phyloP scores from a whole-genome alignment of 2,329 filamentous ascomycete genomes.

The Aspergillus clavatus region DNA sequence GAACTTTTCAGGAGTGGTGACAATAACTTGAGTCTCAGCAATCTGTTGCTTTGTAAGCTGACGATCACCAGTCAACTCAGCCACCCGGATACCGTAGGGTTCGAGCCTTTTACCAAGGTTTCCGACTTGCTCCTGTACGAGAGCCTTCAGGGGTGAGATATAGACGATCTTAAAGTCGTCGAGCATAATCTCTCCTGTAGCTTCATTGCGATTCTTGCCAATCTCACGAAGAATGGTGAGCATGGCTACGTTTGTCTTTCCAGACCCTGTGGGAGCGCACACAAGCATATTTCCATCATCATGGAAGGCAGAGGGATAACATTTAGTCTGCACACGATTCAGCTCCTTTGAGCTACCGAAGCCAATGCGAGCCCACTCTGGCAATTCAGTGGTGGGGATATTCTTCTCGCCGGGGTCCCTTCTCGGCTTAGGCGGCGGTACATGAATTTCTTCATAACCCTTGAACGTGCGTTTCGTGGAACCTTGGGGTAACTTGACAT shows the following conservation, averaged over 20 bases:
- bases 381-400: conserved; percentile 80
- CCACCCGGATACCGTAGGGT: conserved; percentile 83
- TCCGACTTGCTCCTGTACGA: conserved; percentile 96
- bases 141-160: conserved; percentile 89
- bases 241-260: conserved; percentile 99
- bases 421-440: conserved; percentile 85
- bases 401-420: conserved; percentile 73
- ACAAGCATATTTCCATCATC: conserved; percentile 97
- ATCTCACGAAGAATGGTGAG: conserved; percentile 92
- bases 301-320: conserved; percentile 83
- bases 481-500: conserved; percentile 86
- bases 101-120: conserved; percentile 92
- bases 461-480: conserved; percentile 95
- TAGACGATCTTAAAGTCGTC: conserved; percentile 99
- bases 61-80: conserved; percentile 95
- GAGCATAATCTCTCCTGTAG: conserved; percentile 89
- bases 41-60: conserved; percentile 99
- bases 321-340: conserved; percentile 93
- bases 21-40: conserved; percentile 93
- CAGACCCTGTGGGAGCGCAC: conserved; percentile 93
- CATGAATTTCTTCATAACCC: conserved; percentile 97
- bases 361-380: conserved; percentile 82
- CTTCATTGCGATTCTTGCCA: conserved; percentile 83
- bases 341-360: conserved; percentile 83
- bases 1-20: conserved; percentile 98